Evolutionary conservation across 768 basidiomycete genomes (phyloP).

Genomic region (Tricholoma saponaceum): DNA sequence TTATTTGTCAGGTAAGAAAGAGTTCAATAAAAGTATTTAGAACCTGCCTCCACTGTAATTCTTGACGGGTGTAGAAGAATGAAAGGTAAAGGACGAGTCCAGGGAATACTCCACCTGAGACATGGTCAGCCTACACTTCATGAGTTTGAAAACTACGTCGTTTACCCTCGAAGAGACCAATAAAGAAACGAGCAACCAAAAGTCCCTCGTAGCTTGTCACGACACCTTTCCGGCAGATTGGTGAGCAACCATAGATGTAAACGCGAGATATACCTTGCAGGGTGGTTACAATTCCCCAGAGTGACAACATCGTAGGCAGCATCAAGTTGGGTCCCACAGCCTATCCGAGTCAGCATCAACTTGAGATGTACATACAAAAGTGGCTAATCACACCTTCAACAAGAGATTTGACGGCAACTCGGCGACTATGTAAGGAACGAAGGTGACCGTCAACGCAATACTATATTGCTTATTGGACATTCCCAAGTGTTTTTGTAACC

Average conservation of each 20-base stretch:
- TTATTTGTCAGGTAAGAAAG: background rate
- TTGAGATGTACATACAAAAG: background rate
- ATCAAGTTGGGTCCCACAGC: conserved; percentile 14
- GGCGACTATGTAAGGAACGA: conserved; percentile 51
- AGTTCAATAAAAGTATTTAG: too few species aligned
- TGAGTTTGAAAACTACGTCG: background rate
- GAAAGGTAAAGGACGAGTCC: conserved; percentile 56
- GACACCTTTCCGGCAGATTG: conserved; percentile 34
- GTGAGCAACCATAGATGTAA: background rate
- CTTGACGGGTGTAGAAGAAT: conserved; percentile 48
- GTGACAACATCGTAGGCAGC: conserved; percentile 50
- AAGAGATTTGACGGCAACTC: conserved; percentile 61
- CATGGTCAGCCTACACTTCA: background rate
- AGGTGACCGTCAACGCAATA: conserved; percentile 44
- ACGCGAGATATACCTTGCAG: conserved; percentile 45
- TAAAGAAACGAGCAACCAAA: conserved; percentile 46
- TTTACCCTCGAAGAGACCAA: conserved; percentile 46
- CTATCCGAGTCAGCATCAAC: background rate
- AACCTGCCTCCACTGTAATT: conserved; percentile 44
- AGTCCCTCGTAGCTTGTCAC: conserved; percentile 40
- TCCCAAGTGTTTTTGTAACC: conserved; percentile 49
- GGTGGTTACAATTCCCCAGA: conserved; percentile 62
- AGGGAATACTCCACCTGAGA: conserved; percentile 50
- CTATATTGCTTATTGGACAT: conserved; percentile 49
- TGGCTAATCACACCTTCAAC: conserved; percentile 37